Base-by-base conservation (phyloP, 2,329 filamentous ascomycete genomes). In the Ophiocordyceps sinensis region DNA sequence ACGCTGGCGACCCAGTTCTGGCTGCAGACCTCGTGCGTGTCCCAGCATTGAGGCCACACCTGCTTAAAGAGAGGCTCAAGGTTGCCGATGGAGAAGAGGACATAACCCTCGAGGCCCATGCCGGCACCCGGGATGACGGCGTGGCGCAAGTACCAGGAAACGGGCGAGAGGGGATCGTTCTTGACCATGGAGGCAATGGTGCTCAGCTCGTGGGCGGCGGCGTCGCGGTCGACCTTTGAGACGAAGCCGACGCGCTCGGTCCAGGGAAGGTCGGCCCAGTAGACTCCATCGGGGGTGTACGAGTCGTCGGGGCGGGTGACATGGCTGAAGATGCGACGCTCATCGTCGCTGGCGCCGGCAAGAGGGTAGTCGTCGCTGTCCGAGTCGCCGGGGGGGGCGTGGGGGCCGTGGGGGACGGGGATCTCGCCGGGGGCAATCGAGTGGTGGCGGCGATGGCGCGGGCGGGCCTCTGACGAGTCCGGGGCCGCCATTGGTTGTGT, bases 81-180 rank as follows among this genome's bases (percentile, higher is more conserved):
- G 62, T 94, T 95, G 44, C 89, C 89, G 51, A 96, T 95, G 47
- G 88, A 95, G 71, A 96, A 96, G 17, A 96, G 75, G 35, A 95
- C 88, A 57, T 95, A 96, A 52, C 86, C 89, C 71, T 96, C 89
- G 26, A 96, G 75, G 57, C 87, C 82, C 40, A 96, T 77, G 58
- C 89, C 89, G 49, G 87, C 87, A 63, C 89, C 89, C 39, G 89
- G 89, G 44, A 96, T 77, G 41, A 95, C 82, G 63, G 88, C 89
- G 58, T 94, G 91, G 55, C 79, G 77, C 58, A 93, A 82, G 61
- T 96, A 96, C 71, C 80, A 91, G 21, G 72, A 67, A n/a, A 96
- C 43, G 1, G 88, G 87, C 42, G 80, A 83, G 14, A 95, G 70
- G 28, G 88, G 87, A 54, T 95, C 86, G 42, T 78, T 70, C 68